phyloP scores from a whole-genome alignment of 1,284 basidiomycete species.

The Coniferiporia weirii region DNA sequence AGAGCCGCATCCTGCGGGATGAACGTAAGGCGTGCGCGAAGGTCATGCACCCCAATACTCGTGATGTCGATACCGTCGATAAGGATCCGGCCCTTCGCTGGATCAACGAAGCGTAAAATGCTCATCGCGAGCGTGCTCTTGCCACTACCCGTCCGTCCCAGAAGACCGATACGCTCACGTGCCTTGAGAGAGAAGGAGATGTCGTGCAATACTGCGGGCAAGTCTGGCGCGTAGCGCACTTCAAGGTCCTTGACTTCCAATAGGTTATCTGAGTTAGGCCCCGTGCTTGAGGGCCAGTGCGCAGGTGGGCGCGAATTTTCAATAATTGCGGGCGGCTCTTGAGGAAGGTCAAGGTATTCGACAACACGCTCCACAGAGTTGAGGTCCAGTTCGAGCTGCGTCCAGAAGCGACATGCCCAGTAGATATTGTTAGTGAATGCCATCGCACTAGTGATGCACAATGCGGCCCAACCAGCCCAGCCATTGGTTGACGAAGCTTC shows the following conservation, averaged over 20 bases:
- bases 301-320: slow-evolving; percentile 68
- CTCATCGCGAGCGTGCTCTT: slow-evolving; percentile 76
- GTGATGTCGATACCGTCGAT: slow-evolving; percentile 91
- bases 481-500: slow-evolving; percentile 20
- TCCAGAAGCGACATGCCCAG: slow-evolving; percentile 64
- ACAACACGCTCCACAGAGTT: slow-evolving; percentile 84
- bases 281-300: slow-evolving; percentile 79
- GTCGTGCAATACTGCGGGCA: slow-evolving; percentile 76
- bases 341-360: slow-evolving; percentile 85
- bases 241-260: slow-evolving; percentile 48
- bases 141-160: slow-evolving; percentile 65
- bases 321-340: slow-evolving; percentile 74
- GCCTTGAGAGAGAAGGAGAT: slow-evolving; percentile 64
- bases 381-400: slow-evolving; percentile 57
- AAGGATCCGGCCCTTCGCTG: slow-evolving; percentile 69
- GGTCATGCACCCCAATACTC: slow-evolving; percentile 79
- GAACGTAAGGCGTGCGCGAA: slow-evolving; percentile 58
- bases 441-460: slow-evolving; percentile 82
- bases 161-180: slow-evolving; percentile 63
- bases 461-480: slow-evolving; percentile 69
- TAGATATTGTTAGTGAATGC: slow-evolving; percentile 55
- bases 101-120: slow-evolving; percentile 86
- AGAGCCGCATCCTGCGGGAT: slow-evolving; percentile 65
- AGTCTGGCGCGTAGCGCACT: slow-evolving; percentile 79
- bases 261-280: slow-evolving; percentile 14